Evolutionary conservation across 1,139 yeast species (phyloP), one percentile per base, ranked within the genome.

Genomic region (Saccharomyces uvarum): DNA sequence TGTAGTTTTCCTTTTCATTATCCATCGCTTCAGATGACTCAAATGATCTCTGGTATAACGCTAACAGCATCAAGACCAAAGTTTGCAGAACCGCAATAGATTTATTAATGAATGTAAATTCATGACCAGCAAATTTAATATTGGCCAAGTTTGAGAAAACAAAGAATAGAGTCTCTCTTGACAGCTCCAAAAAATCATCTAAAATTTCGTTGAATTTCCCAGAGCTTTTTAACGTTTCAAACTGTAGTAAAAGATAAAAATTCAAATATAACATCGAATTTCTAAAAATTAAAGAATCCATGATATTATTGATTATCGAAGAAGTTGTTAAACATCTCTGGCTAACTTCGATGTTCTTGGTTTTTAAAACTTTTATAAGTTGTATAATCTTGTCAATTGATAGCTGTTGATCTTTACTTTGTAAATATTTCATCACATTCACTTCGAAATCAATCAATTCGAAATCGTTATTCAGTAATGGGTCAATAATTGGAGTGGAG

Each of bases 81-180:
- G 56, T 60, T 33, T 61, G 55, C 29, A 66, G 51, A 16, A 63
- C 55, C 13, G 51, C 52, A 44, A 65, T 66, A n/a, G 66, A 60
- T 50, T 59, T 60, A 38, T 60, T 64, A 13, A 62, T 58, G 47
- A 63, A 66, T 21, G 65, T 53, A 47, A 64, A 66, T 56, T 66
- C 70, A 57, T 63, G 61, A 47, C 70, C 70, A 7, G 67, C 67
- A 55, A 65, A 63, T 49, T 61, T 65, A 48, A 63, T 55, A 49
- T 64, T 65, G 14, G 70, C 70, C 29, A 67, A 54, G 38, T 65
- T 66, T 7, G 70, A 67, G 54, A 67, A 67, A n/a, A 66, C 58
- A 54, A 58, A 66, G 52, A 66, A 66, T 24, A 66, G 56, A 19
- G 68, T 61, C 51, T 65, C 69, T 51, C 66, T 69, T 2, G 61